Conservation (phyloP, 2,329 filamentous ascomycete species). For the Cladosporium sp. region DNA sequence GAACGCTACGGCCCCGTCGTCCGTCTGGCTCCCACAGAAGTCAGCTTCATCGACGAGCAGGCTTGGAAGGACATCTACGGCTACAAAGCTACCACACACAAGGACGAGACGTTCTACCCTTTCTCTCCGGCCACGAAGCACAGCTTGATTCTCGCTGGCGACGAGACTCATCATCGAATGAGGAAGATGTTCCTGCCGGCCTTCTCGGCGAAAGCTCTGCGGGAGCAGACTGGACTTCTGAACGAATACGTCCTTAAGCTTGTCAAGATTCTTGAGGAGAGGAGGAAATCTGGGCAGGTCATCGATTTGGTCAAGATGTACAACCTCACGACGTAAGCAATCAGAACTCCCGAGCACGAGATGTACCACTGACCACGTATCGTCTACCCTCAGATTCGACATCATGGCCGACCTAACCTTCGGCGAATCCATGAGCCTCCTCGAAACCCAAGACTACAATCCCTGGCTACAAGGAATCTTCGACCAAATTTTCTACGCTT, state of each 20-base stretch:
- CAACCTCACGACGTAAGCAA: neutral
- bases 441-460: conserved; percentile 33
- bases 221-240: conserved; percentile 40
- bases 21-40: conserved; percentile 49
- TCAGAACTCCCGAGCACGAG: neutral
- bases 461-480: conserved; percentile 28
- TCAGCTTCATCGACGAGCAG: conserved; percentile 44
- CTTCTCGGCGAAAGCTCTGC: conserved; percentile 34
- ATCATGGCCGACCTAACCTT: conserved; percentile 37
- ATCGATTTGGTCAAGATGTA: neutral
- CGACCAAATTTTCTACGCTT: conserved; percentile 10
- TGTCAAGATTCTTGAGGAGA: neutral
- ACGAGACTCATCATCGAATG: conserved; percentile 41
- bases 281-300: neutral
- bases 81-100: conserved; percentile 26
- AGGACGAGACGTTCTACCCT: conserved; percentile 29
- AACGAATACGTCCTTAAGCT: conserved; percentile 44
- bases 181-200: conserved; percentile 34
- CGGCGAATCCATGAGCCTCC: conserved; percentile 32
- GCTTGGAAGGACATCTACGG: conserved; percentile 49
- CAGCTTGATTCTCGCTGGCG: conserved; percentile 35
- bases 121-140: neutral
- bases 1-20: conserved; percentile 48
- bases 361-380: neutral
- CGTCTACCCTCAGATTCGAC: conserved; percentile 23